phyloP scores from a whole-genome alignment of 345 rosid genomes.

The Hypericum perforatum region DNA sequence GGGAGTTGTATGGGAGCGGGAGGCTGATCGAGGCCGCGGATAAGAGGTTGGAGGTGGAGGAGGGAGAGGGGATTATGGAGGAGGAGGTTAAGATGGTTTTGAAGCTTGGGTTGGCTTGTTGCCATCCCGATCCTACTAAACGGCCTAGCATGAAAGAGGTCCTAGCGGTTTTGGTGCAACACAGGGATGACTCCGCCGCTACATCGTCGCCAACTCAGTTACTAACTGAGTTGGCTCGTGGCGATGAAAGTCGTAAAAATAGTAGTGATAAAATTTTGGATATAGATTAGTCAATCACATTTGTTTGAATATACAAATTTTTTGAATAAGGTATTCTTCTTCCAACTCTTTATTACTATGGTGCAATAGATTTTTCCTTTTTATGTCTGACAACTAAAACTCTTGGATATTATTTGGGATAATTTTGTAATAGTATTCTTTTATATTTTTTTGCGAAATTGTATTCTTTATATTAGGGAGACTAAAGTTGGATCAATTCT shows the following conservation, averaged over 20 bases:
- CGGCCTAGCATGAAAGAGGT: constrained; percentile 73
- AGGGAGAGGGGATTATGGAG: constrained; percentile 10
- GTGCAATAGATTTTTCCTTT: too few relatives aligned
- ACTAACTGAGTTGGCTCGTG: constrained; percentile 25
- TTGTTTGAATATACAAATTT: too few relatives aligned
- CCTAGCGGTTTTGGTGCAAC: constrained; percentile 35
- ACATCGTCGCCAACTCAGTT: constrained; percentile 23
- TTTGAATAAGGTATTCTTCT: too few relatives aligned
- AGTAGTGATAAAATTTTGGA: neutral
- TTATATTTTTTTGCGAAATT: too few relatives aligned
- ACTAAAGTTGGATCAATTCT: too few relatives aligned
- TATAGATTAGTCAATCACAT: too few relatives aligned
- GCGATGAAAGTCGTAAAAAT: constrained; percentile 5
- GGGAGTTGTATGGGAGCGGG: constrained; percentile 46
- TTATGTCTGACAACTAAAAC: too few relatives aligned
- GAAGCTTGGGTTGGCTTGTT: constrained; percentile 81
- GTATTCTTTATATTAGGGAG: too few relatives aligned
- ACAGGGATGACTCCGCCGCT: constrained; percentile 26
- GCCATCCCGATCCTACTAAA: constrained; percentile 59
- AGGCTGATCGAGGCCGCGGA: constrained; percentile 50
- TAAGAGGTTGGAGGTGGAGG: constrained; percentile 37
- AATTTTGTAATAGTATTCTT: too few relatives aligned
- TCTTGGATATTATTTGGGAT: too few relatives aligned
- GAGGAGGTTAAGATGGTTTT: constrained; percentile 57
- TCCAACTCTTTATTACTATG: too few relatives aligned